Conservation (phyloP, 2,329 filamentous ascomycete genomes). For the Rosellinia necatrix region DNA sequence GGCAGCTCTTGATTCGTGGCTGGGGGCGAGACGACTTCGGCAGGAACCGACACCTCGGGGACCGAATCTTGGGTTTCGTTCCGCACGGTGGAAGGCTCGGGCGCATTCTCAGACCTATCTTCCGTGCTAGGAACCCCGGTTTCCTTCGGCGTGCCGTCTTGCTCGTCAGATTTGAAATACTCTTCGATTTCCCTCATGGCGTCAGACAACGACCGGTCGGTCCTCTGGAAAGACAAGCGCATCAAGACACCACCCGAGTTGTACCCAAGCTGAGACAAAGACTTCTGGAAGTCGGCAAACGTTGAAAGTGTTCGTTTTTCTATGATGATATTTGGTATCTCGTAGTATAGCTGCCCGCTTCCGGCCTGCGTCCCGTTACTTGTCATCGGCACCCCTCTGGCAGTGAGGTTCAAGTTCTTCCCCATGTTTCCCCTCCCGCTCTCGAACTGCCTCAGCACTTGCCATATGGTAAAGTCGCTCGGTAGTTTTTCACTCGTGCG, state of each 20-base stretch:
- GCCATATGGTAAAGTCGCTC: slow-evolving; percentile 87
- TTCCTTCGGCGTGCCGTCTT: slow-evolving; percentile 20
- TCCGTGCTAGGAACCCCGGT: not conserved
- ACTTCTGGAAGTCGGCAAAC: slow-evolving; percentile 86
- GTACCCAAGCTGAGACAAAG: slow-evolving; percentile 82
- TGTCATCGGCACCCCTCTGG: slow-evolving; percentile 72
- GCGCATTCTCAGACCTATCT: slow-evolving; percentile 16
- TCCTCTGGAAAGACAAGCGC: slow-evolving; percentile 75
- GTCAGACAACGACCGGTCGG: slow-evolving; percentile 78
- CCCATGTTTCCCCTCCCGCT: slow-evolving; percentile 67
- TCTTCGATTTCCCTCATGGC: slow-evolving; percentile 81
- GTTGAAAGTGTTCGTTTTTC: slow-evolving; percentile 79
- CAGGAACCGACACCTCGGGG: slow-evolving; percentile 17
- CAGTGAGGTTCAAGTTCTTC: slow-evolving; percentile 78
- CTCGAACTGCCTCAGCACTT: slow-evolving; percentile 88
- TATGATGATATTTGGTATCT: slow-evolving; percentile 82
- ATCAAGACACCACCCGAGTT: slow-evolving; percentile 83
- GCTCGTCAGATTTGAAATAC: slow-evolving; percentile 67
- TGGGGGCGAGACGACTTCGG: not conserved
- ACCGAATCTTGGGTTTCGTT: slow-evolving; percentile 23
- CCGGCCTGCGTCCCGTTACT: slow-evolving; percentile 56
- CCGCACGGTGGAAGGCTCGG: slow-evolving; percentile 22
- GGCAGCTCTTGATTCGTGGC: not conserved
- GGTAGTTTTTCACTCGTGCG: slow-evolving; percentile 84
- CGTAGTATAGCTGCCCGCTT: slow-evolving; percentile 82